Conservation (phyloP, 2,329 filamentous ascomycete genomes). For the Pyricularia sp. region DNA sequence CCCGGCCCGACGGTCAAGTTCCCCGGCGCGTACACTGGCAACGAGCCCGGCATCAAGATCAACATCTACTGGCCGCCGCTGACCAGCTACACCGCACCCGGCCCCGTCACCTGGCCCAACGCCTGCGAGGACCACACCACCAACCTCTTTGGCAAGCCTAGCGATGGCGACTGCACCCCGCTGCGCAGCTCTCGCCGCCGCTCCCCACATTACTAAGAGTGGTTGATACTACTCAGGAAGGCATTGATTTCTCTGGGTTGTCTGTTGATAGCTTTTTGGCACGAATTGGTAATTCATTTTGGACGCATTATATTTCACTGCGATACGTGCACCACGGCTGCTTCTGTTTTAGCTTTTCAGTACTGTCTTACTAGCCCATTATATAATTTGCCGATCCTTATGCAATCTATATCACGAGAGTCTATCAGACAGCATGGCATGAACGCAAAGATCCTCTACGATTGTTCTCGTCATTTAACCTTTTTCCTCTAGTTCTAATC, state of each 20-base stretch:
- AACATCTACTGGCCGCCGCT: constrained; percentile 25
- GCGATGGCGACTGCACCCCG: constrained; percentile 25
- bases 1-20: constrained; percentile 4
- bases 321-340: too few relatives aligned
- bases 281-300: too few relatives aligned
- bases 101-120: constrained; percentile 23
- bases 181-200: background rate
- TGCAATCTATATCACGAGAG: too few relatives aligned
- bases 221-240: background rate
- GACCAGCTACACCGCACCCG: constrained; percentile 21
- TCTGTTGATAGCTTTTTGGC: background rate
- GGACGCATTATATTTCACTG: too few relatives aligned
- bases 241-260: background rate
- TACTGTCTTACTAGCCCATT: too few relatives aligned
- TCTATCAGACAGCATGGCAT: too few relatives aligned
- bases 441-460: too few relatives aligned
- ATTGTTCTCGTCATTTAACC: too few relatives aligned
- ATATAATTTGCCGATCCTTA: too few relatives aligned
- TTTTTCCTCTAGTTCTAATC: too few relatives aligned
- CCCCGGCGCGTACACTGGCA: constrained; percentile 3
- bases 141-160: constrained; percentile 22
- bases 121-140: constrained; percentile 26
- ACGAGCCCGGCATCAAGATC: constrained; percentile 18
- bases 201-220: background rate
- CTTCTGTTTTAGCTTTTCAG: too few relatives aligned